These are phyloP conservation scores for Erucastrum elatum DNA, from an alignment of 345 rosid genomes.

Conservation along the genomic window DNA sequence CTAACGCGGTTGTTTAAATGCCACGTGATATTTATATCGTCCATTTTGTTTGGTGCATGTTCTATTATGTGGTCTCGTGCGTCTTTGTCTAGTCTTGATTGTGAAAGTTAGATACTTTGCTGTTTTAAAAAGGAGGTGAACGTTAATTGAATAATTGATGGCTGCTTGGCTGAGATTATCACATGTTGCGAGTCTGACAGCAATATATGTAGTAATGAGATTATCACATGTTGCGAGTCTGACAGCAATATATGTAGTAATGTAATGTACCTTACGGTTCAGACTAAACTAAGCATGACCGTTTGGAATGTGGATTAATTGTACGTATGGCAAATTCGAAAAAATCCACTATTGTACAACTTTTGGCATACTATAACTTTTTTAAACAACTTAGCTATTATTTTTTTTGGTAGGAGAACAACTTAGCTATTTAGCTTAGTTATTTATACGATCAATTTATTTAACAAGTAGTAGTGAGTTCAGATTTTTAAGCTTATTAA, in stretches of 20 bases:
- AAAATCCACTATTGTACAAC: background rate
- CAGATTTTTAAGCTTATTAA: background rate
- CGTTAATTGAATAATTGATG: background rate
- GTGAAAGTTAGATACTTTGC: slow-evolving; percentile 1
- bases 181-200: slow-evolving; percentile 1
- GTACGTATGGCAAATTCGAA: background rate
- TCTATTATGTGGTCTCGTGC: slow-evolving; percentile 11
- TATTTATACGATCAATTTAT: no score
- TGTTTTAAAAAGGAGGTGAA: background rate
- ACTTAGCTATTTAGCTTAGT: no score
- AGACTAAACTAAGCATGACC: background rate
- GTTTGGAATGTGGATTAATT: background rate
- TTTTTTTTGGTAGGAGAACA: no score
- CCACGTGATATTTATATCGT: slow-evolving; percentile 23
- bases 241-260: no score
- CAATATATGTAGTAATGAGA: background rate
- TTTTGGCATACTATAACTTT: background rate
- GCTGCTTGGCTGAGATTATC: background rate
- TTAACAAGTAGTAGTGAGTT: background rate
- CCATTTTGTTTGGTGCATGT: slow-evolving; percentile 19
- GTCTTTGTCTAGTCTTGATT: slow-evolving; percentile 27
- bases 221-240: no score
- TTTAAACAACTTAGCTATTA: no score
- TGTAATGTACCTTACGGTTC: background rate
- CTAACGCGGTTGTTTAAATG: slow-evolving; percentile 4